A percentile compares a stretch with the other conserved stretches of the same genome.
phyloP scores from a whole-genome alignment of 2,329 filamentous ascomycete genomes.

The Fusarium vanettenii region DNA sequence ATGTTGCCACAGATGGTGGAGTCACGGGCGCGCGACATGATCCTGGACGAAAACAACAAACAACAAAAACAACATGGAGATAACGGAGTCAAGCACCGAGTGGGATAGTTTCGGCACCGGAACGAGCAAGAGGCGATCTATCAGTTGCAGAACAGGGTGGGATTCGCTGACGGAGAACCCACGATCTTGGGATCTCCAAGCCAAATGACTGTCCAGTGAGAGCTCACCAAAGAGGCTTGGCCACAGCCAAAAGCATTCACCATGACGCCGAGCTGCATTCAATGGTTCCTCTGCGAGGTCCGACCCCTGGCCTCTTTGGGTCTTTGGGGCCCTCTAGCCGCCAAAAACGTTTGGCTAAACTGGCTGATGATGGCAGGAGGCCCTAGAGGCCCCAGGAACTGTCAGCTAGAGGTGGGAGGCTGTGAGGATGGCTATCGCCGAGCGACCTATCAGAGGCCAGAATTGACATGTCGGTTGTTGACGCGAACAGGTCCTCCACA shows the following conservation, averaged over 20 bases:
- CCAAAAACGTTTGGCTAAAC: conserved; percentile 18
- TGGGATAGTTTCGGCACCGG: conserved; percentile 22
- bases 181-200: conserved; percentile 29
- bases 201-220: conserved; percentile 17
- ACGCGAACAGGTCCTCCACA: conserved; percentile 34
- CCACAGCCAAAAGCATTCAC: conserved; percentile 29
- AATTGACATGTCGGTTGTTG: conserved; percentile 31
- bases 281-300: conserved; percentile 31
- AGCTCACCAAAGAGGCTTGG: conserved; percentile 32
- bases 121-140: conserved; percentile 19
- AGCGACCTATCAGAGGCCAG: conserved; percentile 40
- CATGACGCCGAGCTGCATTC: conserved; percentile 40
- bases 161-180: conserved; percentile 27
- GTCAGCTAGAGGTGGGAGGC: conserved; percentile 39
- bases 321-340: conserved; percentile 16
- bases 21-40: conserved; percentile 12
- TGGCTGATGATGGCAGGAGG: conserved; percentile 20
- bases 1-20: conserved; percentile 31
- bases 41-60: conserved; percentile 28
- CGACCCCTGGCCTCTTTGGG: conserved; percentile 31
- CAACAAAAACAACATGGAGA: conserved; percentile 29
- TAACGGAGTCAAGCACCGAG: conserved; percentile 23
- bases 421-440: conserved; percentile 34
- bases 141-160: conserved; percentile 4
- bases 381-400: conserved; percentile 12